Conservation (phyloP, 768 basidiomycete species). For the Amanita exitialis region DNA sequence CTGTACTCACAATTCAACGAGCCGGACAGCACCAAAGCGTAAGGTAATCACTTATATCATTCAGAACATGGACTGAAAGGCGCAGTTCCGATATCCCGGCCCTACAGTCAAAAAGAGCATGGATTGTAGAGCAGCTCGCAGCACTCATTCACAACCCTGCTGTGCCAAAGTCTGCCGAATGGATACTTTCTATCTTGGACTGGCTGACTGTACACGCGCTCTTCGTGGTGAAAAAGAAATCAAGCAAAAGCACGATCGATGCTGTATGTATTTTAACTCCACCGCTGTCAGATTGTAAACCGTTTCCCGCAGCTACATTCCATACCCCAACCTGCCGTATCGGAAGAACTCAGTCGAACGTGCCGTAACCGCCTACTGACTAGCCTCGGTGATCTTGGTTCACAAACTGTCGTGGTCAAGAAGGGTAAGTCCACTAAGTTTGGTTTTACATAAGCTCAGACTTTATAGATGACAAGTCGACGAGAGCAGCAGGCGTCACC, state of each 20-base stretch:
- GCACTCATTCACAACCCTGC: constrained; percentile 70
- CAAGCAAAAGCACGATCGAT: constrained; percentile 47
- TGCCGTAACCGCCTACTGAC: constrained; percentile 65
- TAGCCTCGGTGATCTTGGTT: constrained; percentile 65
- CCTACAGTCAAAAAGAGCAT: constrained; percentile 51
- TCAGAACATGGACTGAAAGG: constrained; percentile 2
- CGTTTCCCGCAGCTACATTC: constrained; percentile 40
- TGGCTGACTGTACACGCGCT: constrained; percentile 80
- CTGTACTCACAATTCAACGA: constrained; percentile 56
- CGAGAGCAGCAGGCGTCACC: constrained; percentile 50
- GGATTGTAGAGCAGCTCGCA: constrained; percentile 83
- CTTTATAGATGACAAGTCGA: constrained; percentile 33
- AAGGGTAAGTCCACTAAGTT: constrained; percentile 28
- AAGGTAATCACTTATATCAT: constrained; percentile 8
- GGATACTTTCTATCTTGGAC: constrained; percentile 66
- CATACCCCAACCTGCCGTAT: constrained; percentile 57
- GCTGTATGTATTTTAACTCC: constrained; percentile 35
- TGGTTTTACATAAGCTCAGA: neutral
- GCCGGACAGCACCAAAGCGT: constrained; percentile 31
- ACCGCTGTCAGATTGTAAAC: neutral
- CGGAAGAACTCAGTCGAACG: constrained; percentile 55
- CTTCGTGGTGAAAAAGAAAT: constrained; percentile 66
- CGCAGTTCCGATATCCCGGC: constrained; percentile 33
- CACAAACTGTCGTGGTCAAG: constrained; percentile 40
- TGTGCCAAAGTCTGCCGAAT: constrained; percentile 72